phyloP scores from a whole-genome alignment of 2,329 filamentous ascomycete genomes.

The Verticillium klebahnii region DNA sequence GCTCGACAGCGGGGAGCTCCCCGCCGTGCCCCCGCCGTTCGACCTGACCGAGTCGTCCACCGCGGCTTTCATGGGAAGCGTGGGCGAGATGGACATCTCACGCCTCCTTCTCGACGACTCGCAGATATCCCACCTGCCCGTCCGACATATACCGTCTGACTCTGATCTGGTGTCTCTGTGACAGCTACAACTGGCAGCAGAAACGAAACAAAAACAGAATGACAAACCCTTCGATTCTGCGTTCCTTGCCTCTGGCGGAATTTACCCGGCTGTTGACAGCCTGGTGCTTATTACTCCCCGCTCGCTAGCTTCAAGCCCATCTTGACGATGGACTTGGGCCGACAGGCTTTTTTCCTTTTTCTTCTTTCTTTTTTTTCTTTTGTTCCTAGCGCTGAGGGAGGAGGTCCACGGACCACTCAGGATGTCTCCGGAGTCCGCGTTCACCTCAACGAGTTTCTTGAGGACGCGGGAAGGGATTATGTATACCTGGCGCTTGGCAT shows the following conservation, averaged over 20 bases:
- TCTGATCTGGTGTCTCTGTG: slow-evolving; percentile 14
- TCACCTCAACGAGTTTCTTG: background rate
- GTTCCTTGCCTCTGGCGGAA: background rate
- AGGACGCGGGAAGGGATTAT: background rate
- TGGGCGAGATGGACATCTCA: slow-evolving; percentile 59
- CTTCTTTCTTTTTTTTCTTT: slow-evolving; percentile 6
- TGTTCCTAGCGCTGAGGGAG: slow-evolving; percentile 7
- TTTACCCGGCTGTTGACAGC: background rate
- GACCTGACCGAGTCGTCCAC: slow-evolving; percentile 39
- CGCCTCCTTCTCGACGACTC: slow-evolving; percentile 54
- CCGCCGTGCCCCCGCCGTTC: slow-evolving; percentile 23
- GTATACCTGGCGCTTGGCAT: background rate
- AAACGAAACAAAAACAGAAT: too few species aligned
- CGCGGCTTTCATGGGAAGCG: slow-evolving; percentile 33
- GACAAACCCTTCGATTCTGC: background rate
- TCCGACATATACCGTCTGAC: slow-evolving; percentile 15
- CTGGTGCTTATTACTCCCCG: background rate
- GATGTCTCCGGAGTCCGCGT: background rate
- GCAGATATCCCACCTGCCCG: slow-evolving; percentile 20
- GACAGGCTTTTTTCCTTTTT: slow-evolving; percentile 3
- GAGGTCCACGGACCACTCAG: background rate
- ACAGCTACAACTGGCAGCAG: background rate
- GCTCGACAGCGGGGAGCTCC: slow-evolving; percentile 22
- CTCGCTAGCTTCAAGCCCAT: background rate
- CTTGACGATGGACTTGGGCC: background rate